A percentile compares a stretch with the other conserved stretches of the same genome.
phyloP scores from a whole-genome alignment of 306 rosid species.

The Acacia acuminata region DNA sequence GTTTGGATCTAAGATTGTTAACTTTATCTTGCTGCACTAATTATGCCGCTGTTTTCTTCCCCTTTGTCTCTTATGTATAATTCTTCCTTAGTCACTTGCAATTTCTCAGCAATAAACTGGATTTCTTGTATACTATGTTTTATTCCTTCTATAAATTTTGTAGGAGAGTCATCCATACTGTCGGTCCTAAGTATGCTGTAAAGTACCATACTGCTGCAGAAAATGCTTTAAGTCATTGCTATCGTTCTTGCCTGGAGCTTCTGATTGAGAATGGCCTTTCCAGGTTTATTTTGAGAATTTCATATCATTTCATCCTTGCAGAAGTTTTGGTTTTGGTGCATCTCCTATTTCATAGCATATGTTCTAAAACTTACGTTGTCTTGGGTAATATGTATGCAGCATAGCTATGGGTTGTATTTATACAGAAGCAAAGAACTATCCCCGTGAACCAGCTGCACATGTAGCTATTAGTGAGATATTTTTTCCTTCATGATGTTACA shows the following conservation, averaged over 20 bases:
- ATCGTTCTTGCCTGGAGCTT: conserved; percentile 96
- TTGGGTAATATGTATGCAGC: conserved; percentile 51
- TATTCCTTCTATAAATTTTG: conserved; percentile 33
- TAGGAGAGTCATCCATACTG: conserved; percentile 96
- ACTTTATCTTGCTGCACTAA: conserved; percentile 24
- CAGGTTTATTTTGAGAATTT: conserved; percentile 57
- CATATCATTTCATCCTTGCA: conserved; percentile 22
- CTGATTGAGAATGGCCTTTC: conserved; percentile 81
- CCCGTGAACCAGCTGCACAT: conserved; percentile 99
- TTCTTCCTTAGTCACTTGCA: conserved; percentile 24
- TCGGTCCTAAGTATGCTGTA: conserved; percentile 96
- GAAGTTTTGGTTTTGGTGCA: conserved; percentile 11
- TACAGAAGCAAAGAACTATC: conserved; percentile 90
- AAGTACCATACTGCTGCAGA: conserved; percentile 99
- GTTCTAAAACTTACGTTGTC: conserved; percentile 36
- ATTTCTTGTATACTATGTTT: conserved; percentile 23
- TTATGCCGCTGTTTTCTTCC: conserved; percentile 19
- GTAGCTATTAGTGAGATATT: conserved; percentile 91
- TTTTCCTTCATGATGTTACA: conserved; percentile 29
- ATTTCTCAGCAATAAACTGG: conserved; percentile 24
- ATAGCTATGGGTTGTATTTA: conserved; percentile 95
- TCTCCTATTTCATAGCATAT: conserved; percentile 26
- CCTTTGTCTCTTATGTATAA: conserved; percentile 6
- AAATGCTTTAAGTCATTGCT: conserved; percentile 97
- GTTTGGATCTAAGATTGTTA: conserved; percentile 25